Evolutionary conservation across 2,329 filamentous ascomycete genomes (phyloP).

Genomic region (Aspergillus alliaceus): DNA sequence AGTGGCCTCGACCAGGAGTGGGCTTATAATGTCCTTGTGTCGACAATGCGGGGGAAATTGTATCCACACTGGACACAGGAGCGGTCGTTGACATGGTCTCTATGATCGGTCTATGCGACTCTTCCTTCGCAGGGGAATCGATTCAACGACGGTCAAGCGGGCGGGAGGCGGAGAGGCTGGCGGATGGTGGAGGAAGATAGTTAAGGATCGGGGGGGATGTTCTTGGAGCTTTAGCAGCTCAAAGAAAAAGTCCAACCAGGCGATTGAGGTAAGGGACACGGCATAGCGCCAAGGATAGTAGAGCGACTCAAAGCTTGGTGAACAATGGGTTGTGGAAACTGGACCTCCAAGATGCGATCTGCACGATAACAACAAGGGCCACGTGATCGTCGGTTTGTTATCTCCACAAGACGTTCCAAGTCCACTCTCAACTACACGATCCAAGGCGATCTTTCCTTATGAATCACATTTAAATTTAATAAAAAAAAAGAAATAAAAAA

Average conservation of each 20-base stretch:
- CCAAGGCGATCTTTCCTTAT: no score
- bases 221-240: slow-evolving; percentile 20
- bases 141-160: slow-evolving; percentile 6
- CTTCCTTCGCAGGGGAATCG: slow-evolving; percentile 1
- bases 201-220: not conserved
- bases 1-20: slow-evolving; percentile 34
- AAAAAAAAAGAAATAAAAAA: not conserved
- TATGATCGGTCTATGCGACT: slow-evolving; percentile 12
- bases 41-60: slow-evolving; percentile 22
- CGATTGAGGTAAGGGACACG: slow-evolving; percentile 10
- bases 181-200: slow-evolving; percentile 9
- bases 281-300: slow-evolving; percentile 20
- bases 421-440: no score
- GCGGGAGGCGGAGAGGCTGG: slow-evolving; percentile 10
- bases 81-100: slow-evolving; percentile 36
- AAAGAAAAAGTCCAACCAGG: slow-evolving; percentile 13
- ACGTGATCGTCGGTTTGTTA: slow-evolving; percentile 14
- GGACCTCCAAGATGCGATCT: not conserved
- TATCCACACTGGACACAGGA: slow-evolving; percentile 30
- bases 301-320: not conserved
- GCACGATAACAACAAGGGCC: slow-evolving; percentile 14
- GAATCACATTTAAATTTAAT: no score
- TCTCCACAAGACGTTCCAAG: no score
- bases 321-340: slow-evolving; percentile 1
- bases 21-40: slow-evolving; percentile 29